Conservation (phyloP, 2,329 filamentous ascomycete species). For the Canariomyces notabilis region DNA sequence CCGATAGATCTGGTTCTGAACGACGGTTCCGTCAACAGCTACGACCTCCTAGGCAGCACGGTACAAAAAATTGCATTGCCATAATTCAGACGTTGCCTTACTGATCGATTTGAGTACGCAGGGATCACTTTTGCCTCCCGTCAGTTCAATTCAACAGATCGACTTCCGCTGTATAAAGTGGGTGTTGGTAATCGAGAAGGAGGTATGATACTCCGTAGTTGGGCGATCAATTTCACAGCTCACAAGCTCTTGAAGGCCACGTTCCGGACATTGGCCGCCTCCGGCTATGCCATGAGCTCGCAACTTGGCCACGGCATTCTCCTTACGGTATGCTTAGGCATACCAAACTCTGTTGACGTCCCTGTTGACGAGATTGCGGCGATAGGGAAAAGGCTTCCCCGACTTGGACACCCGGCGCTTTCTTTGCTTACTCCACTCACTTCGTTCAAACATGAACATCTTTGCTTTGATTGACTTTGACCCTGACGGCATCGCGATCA, state of each 20-base stretch:
- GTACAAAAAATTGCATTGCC: conserved; percentile 22
- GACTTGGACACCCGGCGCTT: conserved; percentile 67
- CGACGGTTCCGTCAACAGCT: conserved; percentile 28
- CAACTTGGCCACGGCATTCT: conserved; percentile 55
- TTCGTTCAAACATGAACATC: conserved; percentile 49
- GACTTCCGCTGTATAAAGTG: conserved; percentile 49
- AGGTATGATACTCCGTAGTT: conserved; percentile 43
- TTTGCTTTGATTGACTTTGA: conserved; percentile 69
- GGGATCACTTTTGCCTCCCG: conserved; percentile 57
- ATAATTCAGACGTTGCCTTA: background rate
- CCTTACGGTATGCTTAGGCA: conserved; percentile 51
- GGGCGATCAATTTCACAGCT: background rate
- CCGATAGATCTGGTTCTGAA: conserved; percentile 39
- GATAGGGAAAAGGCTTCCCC: conserved; percentile 82
- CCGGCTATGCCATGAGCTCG: conserved; percentile 48
- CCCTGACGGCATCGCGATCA: conserved; percentile 68
- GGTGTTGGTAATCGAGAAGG: conserved; percentile 75
- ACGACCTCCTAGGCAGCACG: conserved; percentile 25
- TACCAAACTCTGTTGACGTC: background rate
- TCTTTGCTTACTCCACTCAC: conserved; percentile 47
- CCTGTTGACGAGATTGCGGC: background rate
- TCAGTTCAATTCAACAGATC: conserved; percentile 44
- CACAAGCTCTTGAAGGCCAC: conserved; percentile 54
- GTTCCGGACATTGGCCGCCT: conserved; percentile 61
- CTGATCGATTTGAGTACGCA: conserved; percentile 32